These are phyloP conservation scores for Oryza australiensis DNA, from an alignment of 176 grass and related monocot genomes.

Conservation along the genomic window DNA sequence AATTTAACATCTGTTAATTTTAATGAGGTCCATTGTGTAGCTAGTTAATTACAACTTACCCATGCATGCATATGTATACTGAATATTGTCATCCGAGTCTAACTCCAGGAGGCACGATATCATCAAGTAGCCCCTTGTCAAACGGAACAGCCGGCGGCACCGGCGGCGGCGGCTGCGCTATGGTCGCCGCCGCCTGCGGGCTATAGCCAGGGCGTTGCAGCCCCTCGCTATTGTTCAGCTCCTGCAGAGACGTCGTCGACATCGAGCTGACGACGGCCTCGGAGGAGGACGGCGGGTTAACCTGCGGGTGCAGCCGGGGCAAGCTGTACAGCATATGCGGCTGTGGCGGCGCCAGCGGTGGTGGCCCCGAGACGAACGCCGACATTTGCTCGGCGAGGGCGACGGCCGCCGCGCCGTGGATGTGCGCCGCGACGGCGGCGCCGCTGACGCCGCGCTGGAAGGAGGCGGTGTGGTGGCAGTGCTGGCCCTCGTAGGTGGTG, in stretches of 20 bases:
- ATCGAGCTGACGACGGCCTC: constrained; percentile 7
- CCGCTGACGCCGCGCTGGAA: constrained; percentile 38
- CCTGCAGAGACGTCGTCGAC: not conserved
- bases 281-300: constrained; percentile 13
- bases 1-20: not conserved
- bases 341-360: not conserved
- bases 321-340: constrained; percentile 33
- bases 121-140: constrained; percentile 68
- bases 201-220: not conserved
- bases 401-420: constrained; percentile 45
- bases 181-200: not conserved
- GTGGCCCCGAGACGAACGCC: constrained; percentile 8
- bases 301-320: constrained; percentile 24
- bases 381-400: constrained; percentile 53
- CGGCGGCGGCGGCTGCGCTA: not conserved
- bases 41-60: not conserved
- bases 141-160: constrained; percentile 12
- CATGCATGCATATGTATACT: not conserved
- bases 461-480: constrained; percentile 64
- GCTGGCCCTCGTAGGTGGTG: constrained; percentile 96
- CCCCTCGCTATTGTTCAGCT: constrained; percentile 11
- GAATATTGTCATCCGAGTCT: constrained; percentile 51
- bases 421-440: not conserved
- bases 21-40: not conserved
- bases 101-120: constrained; percentile 77